Base-by-base conservation (phyloP, 495 filamentous ascomycete genomes). In the Neurospora discreta region DNA sequence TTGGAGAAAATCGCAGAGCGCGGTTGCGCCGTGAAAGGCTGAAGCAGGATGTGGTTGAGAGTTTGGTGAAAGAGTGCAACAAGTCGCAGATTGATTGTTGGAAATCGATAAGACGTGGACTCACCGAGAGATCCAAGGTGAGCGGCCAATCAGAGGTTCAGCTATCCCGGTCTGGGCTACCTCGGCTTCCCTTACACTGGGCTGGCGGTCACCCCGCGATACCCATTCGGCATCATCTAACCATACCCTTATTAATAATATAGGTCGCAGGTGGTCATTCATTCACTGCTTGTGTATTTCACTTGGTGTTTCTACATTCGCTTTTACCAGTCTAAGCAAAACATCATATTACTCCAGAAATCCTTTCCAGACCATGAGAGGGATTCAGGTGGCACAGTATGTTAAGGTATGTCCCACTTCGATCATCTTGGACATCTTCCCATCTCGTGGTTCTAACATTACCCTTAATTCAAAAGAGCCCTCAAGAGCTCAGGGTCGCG, bases 351-450 rank as follows among this genome's bases (percentile, higher is more conserved):
- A 41, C 23, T 70, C 68, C 39, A 9, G 10, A 36, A 15, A n/a
- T 2, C 15, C 16, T 26, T 33, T 33, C 72, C 78, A 68, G 11
- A 98, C n/a, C n/a, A n/a, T 98, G 94, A 89, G 89, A 74, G 94
- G 89, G 73, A 93, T 98, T 73, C 92, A 97, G 81, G 76, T 98
- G 70, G 87, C 84, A 74, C 81, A 92, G 84, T 97, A 96, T 77
- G 92, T 97, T 82, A 90, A 92, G 85, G 93, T 74, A 68, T 71
- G 72, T 41, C 30, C 8, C 20, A 68, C 42, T 8, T 23, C 13
- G 26, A 39, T 5, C 16, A 40, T 33, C 16, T 5, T 8, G 38
- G 13, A 70, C n/a, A 13, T n/a, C 69, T 71, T n/a, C 40, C 13
- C 36, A 9, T 38, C 18, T 36, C 20, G 16, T 36, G 33, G 69